A percentile compares a stretch with the other conserved stretches of the same genome.
Conservation (phyloP, 345 rosid genomes). For the Firmiana major region DNA sequence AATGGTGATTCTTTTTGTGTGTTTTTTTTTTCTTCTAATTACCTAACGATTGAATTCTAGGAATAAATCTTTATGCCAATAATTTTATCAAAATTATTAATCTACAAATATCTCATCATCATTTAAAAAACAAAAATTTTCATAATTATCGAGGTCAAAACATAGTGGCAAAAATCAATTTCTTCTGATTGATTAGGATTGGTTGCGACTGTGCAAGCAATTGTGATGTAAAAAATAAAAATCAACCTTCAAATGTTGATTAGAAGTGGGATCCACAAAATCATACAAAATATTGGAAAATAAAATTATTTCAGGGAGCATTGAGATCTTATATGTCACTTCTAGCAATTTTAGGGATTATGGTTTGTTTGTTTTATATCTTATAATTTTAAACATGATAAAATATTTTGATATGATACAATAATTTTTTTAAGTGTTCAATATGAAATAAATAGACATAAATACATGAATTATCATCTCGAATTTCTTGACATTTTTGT, state of each 20-base stretch:
- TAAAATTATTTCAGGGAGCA: not conserved
- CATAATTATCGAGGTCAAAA: not conserved
- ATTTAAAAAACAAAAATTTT: too few relatives aligned
- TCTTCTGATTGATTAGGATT: not conserved
- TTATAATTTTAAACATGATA: too few relatives aligned
- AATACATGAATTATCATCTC: too few relatives aligned
- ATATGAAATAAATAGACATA: too few relatives aligned
- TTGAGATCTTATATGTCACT: not conserved
- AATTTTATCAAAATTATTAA: too few relatives aligned
- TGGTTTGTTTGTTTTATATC: not conserved
- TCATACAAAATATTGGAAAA: not conserved
- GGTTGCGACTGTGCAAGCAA: not conserved
- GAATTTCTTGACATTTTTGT: not conserved
- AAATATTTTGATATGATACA: too few relatives aligned
- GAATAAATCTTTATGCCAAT: too few relatives aligned
- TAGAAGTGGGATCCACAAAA: not conserved
- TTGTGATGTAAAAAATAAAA: not conserved
- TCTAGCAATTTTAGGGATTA: not conserved
- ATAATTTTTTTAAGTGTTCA: too few relatives aligned
- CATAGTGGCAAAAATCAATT: not conserved
- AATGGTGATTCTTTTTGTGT: too few relatives aligned
- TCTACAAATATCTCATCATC: too few relatives aligned
- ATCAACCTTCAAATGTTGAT: not conserved
- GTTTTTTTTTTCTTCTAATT: too few relatives aligned
- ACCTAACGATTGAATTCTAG: too few relatives aligned